Conservation (phyloP, 2,329 filamentous ascomycete species). For the Aspergillus fumigatus region DNA sequence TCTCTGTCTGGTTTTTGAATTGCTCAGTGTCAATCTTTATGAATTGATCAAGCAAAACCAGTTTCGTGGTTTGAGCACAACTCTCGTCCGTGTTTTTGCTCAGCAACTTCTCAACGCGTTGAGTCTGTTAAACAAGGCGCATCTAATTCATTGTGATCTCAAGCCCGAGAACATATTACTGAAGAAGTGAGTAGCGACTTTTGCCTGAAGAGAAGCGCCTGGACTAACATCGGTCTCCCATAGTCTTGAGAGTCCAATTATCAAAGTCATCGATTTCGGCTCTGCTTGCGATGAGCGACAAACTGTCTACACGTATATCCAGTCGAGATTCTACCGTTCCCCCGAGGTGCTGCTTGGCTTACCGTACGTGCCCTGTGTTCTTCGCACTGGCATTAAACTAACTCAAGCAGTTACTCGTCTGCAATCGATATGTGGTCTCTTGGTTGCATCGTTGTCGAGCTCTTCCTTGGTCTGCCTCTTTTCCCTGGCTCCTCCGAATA, state of each 20-base stretch:
- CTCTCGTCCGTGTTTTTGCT: conserved; percentile 92
- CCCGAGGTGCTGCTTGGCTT: conserved; percentile 93
- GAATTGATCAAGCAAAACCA: conserved; percentile 99
- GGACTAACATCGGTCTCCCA: conserved; percentile 9
- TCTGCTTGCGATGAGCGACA: conserved; percentile 97
- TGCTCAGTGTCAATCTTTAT: conserved; percentile 95
- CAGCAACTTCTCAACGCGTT: conserved; percentile 93
- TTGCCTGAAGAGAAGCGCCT: neutral
- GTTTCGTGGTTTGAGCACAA: conserved; percentile 94
- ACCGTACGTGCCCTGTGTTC: conserved; percentile 48
- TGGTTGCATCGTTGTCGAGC: conserved; percentile 94
- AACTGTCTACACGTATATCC: conserved; percentile 98
- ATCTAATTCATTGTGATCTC: conserved; percentile 94
- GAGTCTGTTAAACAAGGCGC: conserved; percentile 88
- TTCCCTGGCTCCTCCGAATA: conserved; percentile 98
- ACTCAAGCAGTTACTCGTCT: conserved; percentile 68
- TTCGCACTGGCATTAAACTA: conserved; percentile 9
- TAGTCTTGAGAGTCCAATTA: conserved; percentile 91
- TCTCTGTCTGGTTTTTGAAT: conserved; percentile 91
- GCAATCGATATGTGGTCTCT: conserved; percentile 99
- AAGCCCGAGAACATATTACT: conserved; percentile 97
- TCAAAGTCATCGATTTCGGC: conserved; percentile 99
- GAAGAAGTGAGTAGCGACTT: conserved; percentile 64
- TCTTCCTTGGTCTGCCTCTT: conserved; percentile 88
- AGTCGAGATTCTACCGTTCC: conserved; percentile 95